Conservation (phyloP, 2,329 filamentous ascomycete species). For the Alternaria sp. region DNA sequence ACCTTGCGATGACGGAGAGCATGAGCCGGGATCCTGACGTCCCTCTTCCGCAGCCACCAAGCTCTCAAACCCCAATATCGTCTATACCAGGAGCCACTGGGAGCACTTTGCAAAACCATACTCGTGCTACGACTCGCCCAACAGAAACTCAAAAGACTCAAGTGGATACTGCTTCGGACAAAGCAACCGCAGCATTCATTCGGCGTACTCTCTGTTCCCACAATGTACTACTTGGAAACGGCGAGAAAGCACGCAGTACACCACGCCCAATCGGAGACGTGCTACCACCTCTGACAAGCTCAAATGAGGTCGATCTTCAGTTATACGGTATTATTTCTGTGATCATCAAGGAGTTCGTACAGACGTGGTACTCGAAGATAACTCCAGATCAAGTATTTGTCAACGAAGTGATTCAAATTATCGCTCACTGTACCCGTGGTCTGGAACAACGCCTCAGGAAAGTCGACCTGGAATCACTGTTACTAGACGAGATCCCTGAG, state of each 20-base stretch:
- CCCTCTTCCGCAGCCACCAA: conserved; percentile 35
- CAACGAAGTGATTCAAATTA: conserved; percentile 85
- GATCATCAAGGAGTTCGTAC: conserved; percentile 87
- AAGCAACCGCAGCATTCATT: conserved; percentile 81
- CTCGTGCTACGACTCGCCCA: conserved; percentile 28
- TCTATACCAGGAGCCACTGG: conserved; percentile 19
- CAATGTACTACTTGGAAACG: conserved; percentile 56
- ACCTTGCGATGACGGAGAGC: conserved; percentile 40
- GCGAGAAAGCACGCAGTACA: conserved; percentile 65
- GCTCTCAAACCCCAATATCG: conserved; percentile 25
- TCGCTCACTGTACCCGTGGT: conserved; percentile 89
- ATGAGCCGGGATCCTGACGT: conserved; percentile 31
- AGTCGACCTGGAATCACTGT: conserved; percentile 81
- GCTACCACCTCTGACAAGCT: conserved; percentile 90
- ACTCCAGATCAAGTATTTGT: conserved; percentile 90
- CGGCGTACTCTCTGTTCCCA: conserved; percentile 85
- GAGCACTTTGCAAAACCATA: conserved; percentile 23
- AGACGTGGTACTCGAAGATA: conserved; percentile 92
- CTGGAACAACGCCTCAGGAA: conserved; percentile 86
- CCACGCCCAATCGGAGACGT: conserved; percentile 78
- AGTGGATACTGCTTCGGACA: conserved; percentile 69
- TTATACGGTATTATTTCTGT: conserved; percentile 93
- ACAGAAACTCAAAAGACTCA: conserved; percentile 37
- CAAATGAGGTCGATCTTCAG: conserved; percentile 91
- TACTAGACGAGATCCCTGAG: conserved; percentile 88